These are phyloP conservation scores for Durio zibethinus DNA, from an alignment of 345 rosid genomes.

Conservation along the genomic window DNA sequence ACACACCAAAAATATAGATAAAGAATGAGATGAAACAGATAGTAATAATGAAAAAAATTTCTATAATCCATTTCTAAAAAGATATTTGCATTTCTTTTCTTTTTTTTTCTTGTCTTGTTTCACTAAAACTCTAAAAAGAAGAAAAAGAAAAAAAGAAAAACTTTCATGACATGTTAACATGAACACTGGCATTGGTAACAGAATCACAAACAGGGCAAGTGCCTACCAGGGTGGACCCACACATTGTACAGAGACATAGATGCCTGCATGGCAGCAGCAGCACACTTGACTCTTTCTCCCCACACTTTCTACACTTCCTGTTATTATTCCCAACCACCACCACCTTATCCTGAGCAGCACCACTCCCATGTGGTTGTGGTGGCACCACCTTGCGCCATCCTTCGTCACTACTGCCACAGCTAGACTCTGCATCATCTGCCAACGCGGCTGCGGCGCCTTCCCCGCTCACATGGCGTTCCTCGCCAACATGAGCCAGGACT, in stretches of 20 bases:
- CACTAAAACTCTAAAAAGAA: neutral
- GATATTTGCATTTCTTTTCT: conserved; percentile 11
- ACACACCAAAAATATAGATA: neutral
- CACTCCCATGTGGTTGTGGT: conserved; percentile 13
- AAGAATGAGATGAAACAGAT: neutral
- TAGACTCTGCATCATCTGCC: conserved; percentile 53
- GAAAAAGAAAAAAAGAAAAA: neutral
- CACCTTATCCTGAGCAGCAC: conserved; percentile 14
- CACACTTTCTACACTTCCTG: conserved; percentile 52
- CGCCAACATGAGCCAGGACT: conserved; percentile 52
- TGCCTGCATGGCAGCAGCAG: conserved; percentile 85
- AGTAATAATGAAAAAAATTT: neutral
- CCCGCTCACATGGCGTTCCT: conserved; percentile 24
- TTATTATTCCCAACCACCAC: neutral
- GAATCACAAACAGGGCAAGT: conserved; percentile 51
- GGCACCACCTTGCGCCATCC: conserved; percentile 1
- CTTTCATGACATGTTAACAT: conserved; percentile 54
- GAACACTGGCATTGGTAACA: conserved; percentile 54
- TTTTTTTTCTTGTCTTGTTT: neutral
- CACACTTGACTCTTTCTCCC: conserved; percentile 65
- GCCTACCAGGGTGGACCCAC: conserved; percentile 52
- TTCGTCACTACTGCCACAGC: conserved; percentile 58
- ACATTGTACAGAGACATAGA: conserved; percentile 66
- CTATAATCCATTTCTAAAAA: conserved; percentile 6
- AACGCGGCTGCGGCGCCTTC: conserved; percentile 17